A percentile compares a stretch with the other conserved stretches of the same genome.
Evolutionary conservation across 345 rosid species (phyloP).

Genomic region (Brassica nigra): DNA sequence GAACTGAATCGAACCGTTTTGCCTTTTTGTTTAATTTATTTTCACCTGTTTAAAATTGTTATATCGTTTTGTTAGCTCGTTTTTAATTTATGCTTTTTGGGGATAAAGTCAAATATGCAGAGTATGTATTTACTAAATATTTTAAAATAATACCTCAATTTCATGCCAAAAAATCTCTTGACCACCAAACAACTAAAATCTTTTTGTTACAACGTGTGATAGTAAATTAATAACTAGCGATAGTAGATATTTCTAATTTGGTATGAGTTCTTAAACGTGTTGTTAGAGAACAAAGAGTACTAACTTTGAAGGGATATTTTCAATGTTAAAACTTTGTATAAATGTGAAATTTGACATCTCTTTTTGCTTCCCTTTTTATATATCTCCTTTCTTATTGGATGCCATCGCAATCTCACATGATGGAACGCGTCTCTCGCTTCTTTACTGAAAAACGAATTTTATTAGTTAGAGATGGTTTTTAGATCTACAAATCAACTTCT

Average conservation of each 20-base stretch:
- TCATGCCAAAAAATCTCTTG: not conserved
- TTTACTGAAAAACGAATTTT: not conserved
- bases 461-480: not conserved
- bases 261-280: not conserved
- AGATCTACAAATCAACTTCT: not conserved
- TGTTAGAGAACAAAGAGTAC: constrained; percentile 2
- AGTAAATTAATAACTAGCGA: not conserved
- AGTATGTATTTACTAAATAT: constrained; percentile 21
- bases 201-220: not conserved
- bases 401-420: not conserved
- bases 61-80: constrained; percentile 29
- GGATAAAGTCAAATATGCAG: constrained; percentile 22
- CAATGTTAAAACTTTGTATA: not conserved
- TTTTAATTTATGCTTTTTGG: constrained; percentile 18
- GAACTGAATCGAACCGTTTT: constrained; percentile 43
- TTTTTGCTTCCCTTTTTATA: not conserved
- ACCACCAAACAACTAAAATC: not conserved
- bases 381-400: constrained; percentile 2
- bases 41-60: constrained; percentile 20
- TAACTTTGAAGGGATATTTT: constrained; percentile 5
- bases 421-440: not conserved
- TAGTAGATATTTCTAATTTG: constrained; percentile 11
- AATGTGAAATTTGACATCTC: not conserved
- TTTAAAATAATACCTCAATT: not conserved
- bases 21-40: constrained; percentile 9